Evolutionary conservation across 2,329 filamentous ascomycete species (phyloP).

Genomic region (Aureobasidium sp.): DNA sequence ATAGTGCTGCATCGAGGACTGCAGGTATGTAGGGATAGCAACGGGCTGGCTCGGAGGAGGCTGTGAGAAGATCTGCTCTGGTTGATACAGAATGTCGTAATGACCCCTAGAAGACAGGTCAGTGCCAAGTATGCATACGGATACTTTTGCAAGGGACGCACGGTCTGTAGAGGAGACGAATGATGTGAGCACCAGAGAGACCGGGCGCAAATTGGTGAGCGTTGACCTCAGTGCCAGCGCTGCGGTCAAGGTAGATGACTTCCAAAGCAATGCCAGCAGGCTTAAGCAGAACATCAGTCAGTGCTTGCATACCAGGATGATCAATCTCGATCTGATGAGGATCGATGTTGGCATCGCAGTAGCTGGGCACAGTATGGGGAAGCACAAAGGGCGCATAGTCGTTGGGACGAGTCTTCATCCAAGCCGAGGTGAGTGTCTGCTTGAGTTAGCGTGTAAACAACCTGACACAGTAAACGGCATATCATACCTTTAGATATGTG

Average conservation of each 20-base stretch:
- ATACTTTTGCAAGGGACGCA: conserved; percentile 40
- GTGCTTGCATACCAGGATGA: conserved; percentile 70
- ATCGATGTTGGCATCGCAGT: conserved; percentile 66
- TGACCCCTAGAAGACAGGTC: conserved; percentile 55
- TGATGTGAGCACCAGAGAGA: conserved; percentile 34
- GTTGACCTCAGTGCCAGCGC: conserved; percentile 68
- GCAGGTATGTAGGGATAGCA: conserved; percentile 29
- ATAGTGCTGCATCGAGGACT: conserved; percentile 22
- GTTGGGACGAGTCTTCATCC: conserved; percentile 66
- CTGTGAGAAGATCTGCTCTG: conserved; percentile 41
- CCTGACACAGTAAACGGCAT: neutral
- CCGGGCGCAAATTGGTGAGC: conserved; percentile 55
- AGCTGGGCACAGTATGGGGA: conserved; percentile 55
- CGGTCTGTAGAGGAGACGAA: conserved; percentile 59
- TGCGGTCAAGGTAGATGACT: conserved; percentile 86
- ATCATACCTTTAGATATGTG: conserved; percentile 63
- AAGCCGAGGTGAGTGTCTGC: conserved; percentile 74
- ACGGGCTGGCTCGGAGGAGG: conserved; percentile 25
- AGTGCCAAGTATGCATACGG: too few relatives aligned
- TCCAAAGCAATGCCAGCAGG: conserved; percentile 74
- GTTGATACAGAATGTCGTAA: conserved; percentile 87
- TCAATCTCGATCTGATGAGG: conserved; percentile 79
- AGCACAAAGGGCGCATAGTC: conserved; percentile 67
- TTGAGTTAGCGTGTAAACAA: conserved; percentile 14
- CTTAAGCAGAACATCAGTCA: conserved; percentile 73